phyloP scores from a whole-genome alignment of 352 stramenopile genomes.

The Globisporangium cylindrosporum region DNA sequence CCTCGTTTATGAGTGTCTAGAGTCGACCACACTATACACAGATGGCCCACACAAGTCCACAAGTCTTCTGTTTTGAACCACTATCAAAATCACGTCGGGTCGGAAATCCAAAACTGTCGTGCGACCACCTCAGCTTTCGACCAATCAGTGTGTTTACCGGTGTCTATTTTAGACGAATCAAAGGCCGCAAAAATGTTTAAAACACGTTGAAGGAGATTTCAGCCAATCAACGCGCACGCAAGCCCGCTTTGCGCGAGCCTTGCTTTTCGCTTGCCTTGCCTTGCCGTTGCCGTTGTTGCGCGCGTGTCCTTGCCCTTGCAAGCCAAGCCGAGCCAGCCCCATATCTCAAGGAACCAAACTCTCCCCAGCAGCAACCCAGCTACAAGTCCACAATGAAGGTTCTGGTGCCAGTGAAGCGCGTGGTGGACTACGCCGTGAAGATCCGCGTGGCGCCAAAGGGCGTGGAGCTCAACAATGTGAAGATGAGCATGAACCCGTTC shows the following conservation, averaged over 20 bases:
- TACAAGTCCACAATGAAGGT: conserved; percentile 65
- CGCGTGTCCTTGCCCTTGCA: conserved; percentile 1
- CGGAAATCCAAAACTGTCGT: conserved; percentile 6
- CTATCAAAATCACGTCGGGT: conserved; percentile 5
- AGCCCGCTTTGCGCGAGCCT: neutral
- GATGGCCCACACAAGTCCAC: neutral
- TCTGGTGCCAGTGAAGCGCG: conserved; percentile 97
- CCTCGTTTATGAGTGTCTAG: neutral
- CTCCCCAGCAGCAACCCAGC: neutral
- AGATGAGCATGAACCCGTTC: conserved; percentile 99
- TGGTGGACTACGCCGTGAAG: conserved; percentile 98
- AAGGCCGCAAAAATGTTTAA: neutral
- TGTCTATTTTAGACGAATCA: conserved; percentile 19
- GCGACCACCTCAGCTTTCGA: neutral
- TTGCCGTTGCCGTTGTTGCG: neutral
- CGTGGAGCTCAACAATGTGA: conserved; percentile 98
- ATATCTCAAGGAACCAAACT: neutral
- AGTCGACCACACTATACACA: neutral
- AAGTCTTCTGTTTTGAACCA: neutral
- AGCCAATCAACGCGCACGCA: neutral
- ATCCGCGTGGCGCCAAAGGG: conserved; percentile 93
- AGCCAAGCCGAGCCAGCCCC: neutral
- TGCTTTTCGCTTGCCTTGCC: neutral
- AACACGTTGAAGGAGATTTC: neutral
- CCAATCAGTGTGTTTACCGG: conserved; percentile 6